Base-by-base conservation (phyloP, 495 filamentous ascomycete species). In the Neurospora sp. region DNA sequence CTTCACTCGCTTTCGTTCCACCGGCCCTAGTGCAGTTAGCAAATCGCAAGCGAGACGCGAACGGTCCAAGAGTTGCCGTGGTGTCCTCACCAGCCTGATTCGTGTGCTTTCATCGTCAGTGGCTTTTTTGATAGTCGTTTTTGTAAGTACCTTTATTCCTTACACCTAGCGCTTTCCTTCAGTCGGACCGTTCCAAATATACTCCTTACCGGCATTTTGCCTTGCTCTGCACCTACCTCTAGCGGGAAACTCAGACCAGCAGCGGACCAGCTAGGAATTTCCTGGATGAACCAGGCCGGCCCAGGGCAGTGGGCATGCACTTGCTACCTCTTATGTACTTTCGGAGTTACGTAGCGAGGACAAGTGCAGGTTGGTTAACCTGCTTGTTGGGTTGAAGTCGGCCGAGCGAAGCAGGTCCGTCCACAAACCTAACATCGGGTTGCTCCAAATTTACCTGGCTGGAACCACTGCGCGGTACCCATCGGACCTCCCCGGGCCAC, bases 101-200 rank as follows among this genome's bases (percentile, higher is more conserved):
- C 85, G 84, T 66, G 41, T 83, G 66, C 54, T 66, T 8, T 66
- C 54, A 9, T 82, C 78, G 71, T 85, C 85, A 6, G 75, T 83
- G 60, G 79, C 81, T 39, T 78, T 86, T 71, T 74, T 88, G 62
- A 77, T 83, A 42, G 72, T 85, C 39, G 79, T 85, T 70, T 77
- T 87, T 74, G 86, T 88, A 79, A 84, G 86, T 86, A 80, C 41
- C 78, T 78, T 71, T 77, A 4, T 0, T 78, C 14, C 12, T 66
- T 31, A 31, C 46, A 54, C 5, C 49, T 35, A 18, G 54, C 27
- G 54, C 54, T 66, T 66, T 66, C 54, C 54, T 18, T 62, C 54
- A 66, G 54, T 66, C 54, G 54, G 54, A 66, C 54, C 54, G 54
- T 66, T 35, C 54, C 54, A 66, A 31, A 35, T 31, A 66, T 66